These are phyloP conservation scores for Garcia nutans DNA, from an alignment of 345 rosid species.

Conservation along the genomic window DNA sequence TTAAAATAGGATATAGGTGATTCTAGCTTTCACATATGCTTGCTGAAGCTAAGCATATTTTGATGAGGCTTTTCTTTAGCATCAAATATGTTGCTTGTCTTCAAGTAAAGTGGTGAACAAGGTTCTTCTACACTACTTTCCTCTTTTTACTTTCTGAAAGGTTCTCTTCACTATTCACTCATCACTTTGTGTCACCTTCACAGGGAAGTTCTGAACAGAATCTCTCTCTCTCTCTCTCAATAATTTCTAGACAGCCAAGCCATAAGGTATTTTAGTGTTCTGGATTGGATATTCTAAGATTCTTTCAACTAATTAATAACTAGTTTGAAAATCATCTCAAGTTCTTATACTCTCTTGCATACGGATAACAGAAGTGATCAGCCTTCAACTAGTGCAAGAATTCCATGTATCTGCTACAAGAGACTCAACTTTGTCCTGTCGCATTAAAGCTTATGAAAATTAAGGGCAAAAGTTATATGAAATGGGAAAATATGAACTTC, in stretches of 20 bases:
- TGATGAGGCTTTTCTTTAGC: constrained; percentile 5
- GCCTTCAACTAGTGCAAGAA: not conserved
- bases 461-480: not conserved
- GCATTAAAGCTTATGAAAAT: not conserved
- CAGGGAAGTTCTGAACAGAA: constrained; percentile 15
- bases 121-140: constrained; percentile 24
- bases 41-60: not conserved
- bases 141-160: constrained; percentile 8
- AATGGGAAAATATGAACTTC: not conserved
- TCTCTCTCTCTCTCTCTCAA: constrained; percentile 7
- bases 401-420: not conserved
- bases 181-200: constrained; percentile 22
- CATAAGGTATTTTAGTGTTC: not conserved
- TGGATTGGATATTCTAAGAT: constrained; percentile 5
- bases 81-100: constrained; percentile 19
- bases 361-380: not conserved
- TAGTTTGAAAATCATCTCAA: not conserved
- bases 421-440: not conserved
- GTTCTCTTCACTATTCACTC: constrained; percentile 11
- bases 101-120: constrained; percentile 25
- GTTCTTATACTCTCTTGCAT: not conserved
- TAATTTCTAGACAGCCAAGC: not conserved
- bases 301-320: not conserved
- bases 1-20: constrained; percentile 1
- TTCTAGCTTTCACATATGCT: not conserved